These are phyloP conservation scores for Aspergillus sparsus DNA, from an alignment of 495 filamentous ascomycete genomes.

Conservation along the genomic window DNA sequence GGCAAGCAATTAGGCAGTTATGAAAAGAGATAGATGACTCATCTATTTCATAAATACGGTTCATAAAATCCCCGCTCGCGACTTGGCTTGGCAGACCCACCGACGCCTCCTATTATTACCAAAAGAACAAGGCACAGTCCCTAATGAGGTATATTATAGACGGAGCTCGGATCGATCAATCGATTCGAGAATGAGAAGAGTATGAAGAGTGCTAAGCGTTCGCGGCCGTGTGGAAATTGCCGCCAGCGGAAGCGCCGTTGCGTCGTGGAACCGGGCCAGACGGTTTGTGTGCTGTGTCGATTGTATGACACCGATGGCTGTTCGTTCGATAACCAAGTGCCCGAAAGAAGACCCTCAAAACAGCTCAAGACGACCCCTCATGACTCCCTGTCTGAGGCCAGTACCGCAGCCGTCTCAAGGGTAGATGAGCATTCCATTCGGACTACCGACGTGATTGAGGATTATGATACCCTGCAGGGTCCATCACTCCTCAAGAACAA, in stretches of 20 bases:
- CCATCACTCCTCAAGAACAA: constrained; percentile 9
- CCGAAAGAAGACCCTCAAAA: constrained; percentile 3
- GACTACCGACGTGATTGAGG: constrained; percentile 7
- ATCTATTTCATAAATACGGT: too few relatives aligned
- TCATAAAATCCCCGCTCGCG: too few relatives aligned
- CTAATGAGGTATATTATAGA: too few relatives aligned
- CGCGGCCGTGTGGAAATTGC: constrained; percentile 14
- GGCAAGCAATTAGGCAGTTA: too few relatives aligned
- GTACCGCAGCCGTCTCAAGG: background rate
- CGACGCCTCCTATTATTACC: too few relatives aligned
- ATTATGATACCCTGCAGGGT: constrained; percentile 7
- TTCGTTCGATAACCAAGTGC: constrained; percentile 5
- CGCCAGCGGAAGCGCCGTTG: constrained; percentile 13
- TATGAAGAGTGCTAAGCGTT: constrained; percentile 1
- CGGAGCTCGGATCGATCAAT: too few relatives aligned
- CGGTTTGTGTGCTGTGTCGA: constrained; percentile 9
- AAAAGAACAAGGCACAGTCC: too few relatives aligned
- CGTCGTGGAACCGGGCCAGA: constrained; percentile 9
- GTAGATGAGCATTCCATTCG: constrained; percentile 5
- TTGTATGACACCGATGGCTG: constrained; percentile 7
- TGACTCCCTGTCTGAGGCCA: background rate
- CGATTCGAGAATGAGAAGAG: too few relatives aligned
- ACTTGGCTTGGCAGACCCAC: too few relatives aligned
- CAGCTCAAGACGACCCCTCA: background rate
- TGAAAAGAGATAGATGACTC: too few relatives aligned